Percentiles rank a stretch among this genome's conserved stretches.
Evolutionary conservation across 805 yeast genomes (phyloP).

Genomic region (Barnettozyma populi): DNA sequence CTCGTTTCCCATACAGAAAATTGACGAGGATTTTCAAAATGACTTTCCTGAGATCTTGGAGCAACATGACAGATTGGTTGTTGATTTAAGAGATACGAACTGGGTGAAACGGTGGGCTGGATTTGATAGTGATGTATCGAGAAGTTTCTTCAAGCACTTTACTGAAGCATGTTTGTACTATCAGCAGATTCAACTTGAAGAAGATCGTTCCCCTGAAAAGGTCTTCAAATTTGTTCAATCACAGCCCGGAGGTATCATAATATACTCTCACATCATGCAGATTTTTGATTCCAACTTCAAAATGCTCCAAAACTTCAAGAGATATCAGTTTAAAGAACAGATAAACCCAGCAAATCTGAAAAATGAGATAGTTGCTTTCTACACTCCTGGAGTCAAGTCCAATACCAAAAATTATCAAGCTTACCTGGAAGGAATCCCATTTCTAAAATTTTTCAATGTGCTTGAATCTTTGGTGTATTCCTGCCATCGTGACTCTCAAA

Average conservation of each 20-base stretch:
- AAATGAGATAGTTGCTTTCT: conserved; percentile 14
- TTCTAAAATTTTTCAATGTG: conserved; percentile 11
- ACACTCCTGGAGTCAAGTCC: conserved; percentile 4
- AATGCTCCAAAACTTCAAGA: conserved; percentile 17
- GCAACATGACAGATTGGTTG: conserved; percentile 27
- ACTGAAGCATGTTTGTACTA: conserved; percentile 17
- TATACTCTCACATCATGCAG: conserved; percentile 20
- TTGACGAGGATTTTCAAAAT: conserved; percentile 21
- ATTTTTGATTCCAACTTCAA: conserved; percentile 19
- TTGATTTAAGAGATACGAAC: conserved; percentile 46
- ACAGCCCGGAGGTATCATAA: conserved; percentile 22
- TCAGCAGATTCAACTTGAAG: conserved; percentile 1
- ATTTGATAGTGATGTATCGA: conserved; percentile 52
- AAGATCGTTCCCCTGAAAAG: neutral
- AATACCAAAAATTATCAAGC: conserved; percentile 7
- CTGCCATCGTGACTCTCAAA: neutral
- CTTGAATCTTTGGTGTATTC: conserved; percentile 7
- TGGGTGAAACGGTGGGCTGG: conserved; percentile 63
- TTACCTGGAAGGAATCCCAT: conserved; percentile 8
- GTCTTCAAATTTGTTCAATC: neutral
- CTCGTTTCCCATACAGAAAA: conserved; percentile 25
- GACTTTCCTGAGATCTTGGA: conserved; percentile 4
- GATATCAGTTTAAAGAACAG: conserved; percentile 11
- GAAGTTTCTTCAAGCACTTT: conserved; percentile 58
- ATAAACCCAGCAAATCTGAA: conserved; percentile 6